Base-by-base conservation (phyloP, 2,329 filamentous ascomycete species). In the Aspergillus ustus region DNA sequence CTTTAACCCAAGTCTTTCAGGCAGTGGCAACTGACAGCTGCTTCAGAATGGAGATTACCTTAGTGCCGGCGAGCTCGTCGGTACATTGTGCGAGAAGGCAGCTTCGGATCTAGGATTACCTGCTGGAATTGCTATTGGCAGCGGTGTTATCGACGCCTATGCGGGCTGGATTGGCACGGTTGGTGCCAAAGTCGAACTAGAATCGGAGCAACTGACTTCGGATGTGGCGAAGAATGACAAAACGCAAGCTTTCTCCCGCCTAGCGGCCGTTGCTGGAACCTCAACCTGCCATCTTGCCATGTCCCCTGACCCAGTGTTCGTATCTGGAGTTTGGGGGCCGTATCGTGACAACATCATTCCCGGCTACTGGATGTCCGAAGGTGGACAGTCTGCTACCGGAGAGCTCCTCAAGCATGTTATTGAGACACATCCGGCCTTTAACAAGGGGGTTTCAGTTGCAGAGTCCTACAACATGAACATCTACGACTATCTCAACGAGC, bases 141-240 rank as follows among this genome's bases (percentile, higher is more conserved):
- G 92, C 72, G 93, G 93, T 77, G 95, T 99, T 66, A 99, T 99
- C 73, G 95, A 99, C 76, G 95, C 95, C 19, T 99, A 99, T 72
- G 95, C 95, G 62, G 95, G 95, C 66, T 99, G 95, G 95, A 95
- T 99, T 69, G 95, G 95, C 63, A 98, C 95, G 1, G 95, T 99
- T n/a, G 95, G 95, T 61, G 94, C 95, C 63, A 97, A 97, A 78
- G 92, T 97, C 69, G 86, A 92, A 67, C 85, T 96, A 17, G 83
- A 84, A 45, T 80, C 83, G 60, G 87, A 90, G 59, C 85, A 90
- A 52, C 84, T 94, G 44, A 89, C 90, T 73, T 82, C 86, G 62
- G 85, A 85, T 40, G 83, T 85, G 4, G 85, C 91, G 1, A 88
- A 90, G 73, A 96, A 96, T 78, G 92, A 96, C 73, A 86, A 95